phyloP scores from a whole-genome alignment of 1,139 yeast genomes.

The Taphrina flavorubra region DNA sequence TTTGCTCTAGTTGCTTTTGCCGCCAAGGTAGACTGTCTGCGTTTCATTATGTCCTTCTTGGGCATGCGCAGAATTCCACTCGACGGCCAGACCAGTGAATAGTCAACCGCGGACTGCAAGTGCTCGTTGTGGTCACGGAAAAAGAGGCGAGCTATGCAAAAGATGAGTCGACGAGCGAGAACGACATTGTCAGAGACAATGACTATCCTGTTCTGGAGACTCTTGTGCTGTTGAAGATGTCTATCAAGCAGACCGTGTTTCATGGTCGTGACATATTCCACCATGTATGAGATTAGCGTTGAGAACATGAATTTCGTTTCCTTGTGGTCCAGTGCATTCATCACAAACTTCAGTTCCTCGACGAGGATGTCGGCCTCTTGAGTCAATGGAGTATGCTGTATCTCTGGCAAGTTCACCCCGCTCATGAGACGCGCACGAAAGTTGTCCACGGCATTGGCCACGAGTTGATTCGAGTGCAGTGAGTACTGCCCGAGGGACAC shows the following conservation, averaged over 20 bases:
- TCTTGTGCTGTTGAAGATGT: conserved; percentile 6
- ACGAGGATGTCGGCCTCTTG: conserved; percentile 29
- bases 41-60: conserved; percentile 14
- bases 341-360: conserved; percentile 16
- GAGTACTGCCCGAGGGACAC: conserved; percentile 26
- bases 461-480: conserved; percentile 1
- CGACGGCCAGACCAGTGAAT: conserved; percentile 39
- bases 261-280: neutral
- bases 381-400: conserved; percentile 14
- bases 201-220: conserved; percentile 19
- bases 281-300: conserved; percentile 22
- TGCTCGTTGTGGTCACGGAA: conserved; percentile 35
- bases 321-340: conserved; percentile 23
- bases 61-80: conserved; percentile 29
- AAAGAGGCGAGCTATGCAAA: conserved; percentile 29
- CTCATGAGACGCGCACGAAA: conserved; percentile 28
- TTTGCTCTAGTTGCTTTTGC: conserved; percentile 23
- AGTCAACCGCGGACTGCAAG: conserved; percentile 24
- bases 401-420: conserved; percentile 36
- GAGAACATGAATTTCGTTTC: conserved; percentile 34
- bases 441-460: conserved; percentile 15
- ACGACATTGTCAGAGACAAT: conserved; percentile 28
- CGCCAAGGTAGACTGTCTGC: conserved; percentile 19
- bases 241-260: neutral
- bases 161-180: conserved; percentile 33